Evolutionary conservation across 352 stramenopile species (phyloP).

Genomic region (Globisporangium irregulare): DNA sequence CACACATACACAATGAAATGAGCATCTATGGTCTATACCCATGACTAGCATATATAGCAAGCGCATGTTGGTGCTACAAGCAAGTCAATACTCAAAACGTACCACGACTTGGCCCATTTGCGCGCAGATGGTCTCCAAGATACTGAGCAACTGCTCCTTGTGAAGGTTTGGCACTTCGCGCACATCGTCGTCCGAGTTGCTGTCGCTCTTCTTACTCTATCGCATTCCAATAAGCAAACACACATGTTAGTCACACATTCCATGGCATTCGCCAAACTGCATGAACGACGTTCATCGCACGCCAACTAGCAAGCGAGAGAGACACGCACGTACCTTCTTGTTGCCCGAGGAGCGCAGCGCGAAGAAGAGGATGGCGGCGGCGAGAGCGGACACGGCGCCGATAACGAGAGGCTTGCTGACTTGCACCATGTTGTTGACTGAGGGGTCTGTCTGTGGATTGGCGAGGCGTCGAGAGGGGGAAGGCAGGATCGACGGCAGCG

Average conservation of each 20-base stretch:
- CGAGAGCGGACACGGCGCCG: conserved; percentile 58
- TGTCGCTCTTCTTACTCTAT: conserved; percentile 52
- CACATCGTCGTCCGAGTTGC: conserved; percentile 51
- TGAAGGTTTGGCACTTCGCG: conserved; percentile 80
- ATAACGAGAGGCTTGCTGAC: conserved; percentile 82
- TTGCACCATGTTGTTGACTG: conserved; percentile 49
- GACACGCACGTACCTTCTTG: conserved; percentile 25
- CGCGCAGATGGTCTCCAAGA: conserved; percentile 85
- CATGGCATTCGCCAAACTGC: too few species aligned
- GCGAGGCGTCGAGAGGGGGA: background rate
- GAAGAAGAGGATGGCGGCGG: conserved; percentile 54
- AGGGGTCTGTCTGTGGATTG: background rate
- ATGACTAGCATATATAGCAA: background rate
- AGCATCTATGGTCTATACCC: background rate
- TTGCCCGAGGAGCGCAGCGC: conserved; percentile 37
- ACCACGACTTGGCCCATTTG: conserved; percentile 89
- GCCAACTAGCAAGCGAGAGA: background rate
- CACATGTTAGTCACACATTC: background rate
- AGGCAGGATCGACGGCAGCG: background rate
- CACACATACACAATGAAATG: conserved; percentile 4
- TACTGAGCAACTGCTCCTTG: conserved; percentile 86
- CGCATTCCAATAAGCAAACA: background rate
- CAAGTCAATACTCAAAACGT: conserved; percentile 19
- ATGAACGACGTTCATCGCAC: background rate
- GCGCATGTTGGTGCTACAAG: background rate